Evolutionary conservation across 1,284 basidiomycete species (phyloP).

Genomic region (Ceratobasidium sp.): DNA sequence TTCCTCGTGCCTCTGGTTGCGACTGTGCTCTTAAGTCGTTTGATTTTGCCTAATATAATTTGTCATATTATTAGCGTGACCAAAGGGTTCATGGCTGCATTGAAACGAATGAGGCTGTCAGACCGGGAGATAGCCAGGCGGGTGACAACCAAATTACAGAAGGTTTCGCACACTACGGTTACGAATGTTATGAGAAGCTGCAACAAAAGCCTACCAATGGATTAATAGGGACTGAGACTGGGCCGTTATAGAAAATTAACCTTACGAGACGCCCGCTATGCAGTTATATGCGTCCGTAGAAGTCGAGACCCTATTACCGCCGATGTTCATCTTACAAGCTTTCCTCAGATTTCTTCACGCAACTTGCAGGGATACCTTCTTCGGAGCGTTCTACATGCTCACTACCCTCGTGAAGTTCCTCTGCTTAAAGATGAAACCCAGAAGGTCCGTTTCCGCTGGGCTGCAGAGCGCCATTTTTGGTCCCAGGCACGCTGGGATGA

Average conservation of each 20-base stretch:
- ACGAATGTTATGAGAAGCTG: background rate
- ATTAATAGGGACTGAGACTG: background rate
- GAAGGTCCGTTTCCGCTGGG: no score
- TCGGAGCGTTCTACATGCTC: background rate
- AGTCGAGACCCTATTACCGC: no score
- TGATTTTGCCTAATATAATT: background rate
- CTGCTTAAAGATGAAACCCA: no score
- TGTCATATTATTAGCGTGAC: background rate
- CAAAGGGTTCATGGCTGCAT: background rate
- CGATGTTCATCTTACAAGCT: no score
- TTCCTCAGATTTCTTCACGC: no score
- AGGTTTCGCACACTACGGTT: no score
- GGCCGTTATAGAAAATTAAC: background rate
- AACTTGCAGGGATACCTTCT: background rate
- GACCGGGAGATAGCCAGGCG: background rate
- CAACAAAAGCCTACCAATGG: background rate
- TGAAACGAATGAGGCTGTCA: background rate
- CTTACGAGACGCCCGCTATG: background rate
- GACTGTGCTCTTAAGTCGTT: background rate
- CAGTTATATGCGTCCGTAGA: no score
- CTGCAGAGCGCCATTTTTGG: no score
- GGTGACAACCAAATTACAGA: background rate
- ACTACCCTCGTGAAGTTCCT: background rate
- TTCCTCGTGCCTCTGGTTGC: background rate
- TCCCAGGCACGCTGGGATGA: slow-evolving; percentile 1